phyloP scores from a whole-genome alignment of 1,284 basidiomycete genomes.

The Cerioporus squamosus region DNA sequence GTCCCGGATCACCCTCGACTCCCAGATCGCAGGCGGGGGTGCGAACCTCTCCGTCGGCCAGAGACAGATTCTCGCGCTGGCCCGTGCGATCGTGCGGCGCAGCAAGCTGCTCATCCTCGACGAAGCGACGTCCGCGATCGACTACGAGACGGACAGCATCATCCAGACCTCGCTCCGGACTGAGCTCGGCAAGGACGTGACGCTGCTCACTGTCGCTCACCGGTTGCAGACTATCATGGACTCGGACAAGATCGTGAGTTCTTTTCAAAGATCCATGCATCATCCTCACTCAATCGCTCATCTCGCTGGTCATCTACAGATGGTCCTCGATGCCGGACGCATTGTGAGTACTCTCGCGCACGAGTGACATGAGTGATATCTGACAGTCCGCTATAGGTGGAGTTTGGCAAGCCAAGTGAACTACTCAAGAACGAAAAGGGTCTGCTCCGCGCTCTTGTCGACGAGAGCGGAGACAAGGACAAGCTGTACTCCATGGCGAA shows the following conservation, averaged over 20 bases:
- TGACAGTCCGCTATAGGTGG: conserved; percentile 41
- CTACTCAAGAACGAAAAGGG: conserved; percentile 59
- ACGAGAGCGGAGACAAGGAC: conserved; percentile 57
- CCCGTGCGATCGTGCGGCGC: conserved; percentile 59
- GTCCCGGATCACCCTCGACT: conserved; percentile 56
- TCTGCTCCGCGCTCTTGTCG: conserved; percentile 59
- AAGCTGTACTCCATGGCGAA: conserved; percentile 48
- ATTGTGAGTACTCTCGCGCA: conserved; percentile 30
- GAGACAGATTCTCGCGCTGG: conserved; percentile 64
- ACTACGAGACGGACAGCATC: conserved; percentile 61
- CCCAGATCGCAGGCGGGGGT: conserved; percentile 59
- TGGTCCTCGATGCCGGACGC: conserved; percentile 44
- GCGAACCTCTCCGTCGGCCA: conserved; percentile 62
- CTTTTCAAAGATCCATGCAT: conserved; percentile 16
- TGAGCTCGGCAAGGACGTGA: conserved; percentile 57
- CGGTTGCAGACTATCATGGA: conserved; percentile 76
- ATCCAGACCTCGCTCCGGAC: conserved; percentile 62
- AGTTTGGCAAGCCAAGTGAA: conserved; percentile 63
- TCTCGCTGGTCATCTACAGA: conserved; percentile 24
- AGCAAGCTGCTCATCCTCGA: conserved; percentile 68
- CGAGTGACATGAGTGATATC: neutral
- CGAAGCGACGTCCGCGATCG: conserved; percentile 39
- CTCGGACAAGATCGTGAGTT: conserved; percentile 45
- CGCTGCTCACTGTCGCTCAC: conserved; percentile 70
- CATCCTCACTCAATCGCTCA: neutral